Evolutionary conservation across 1,284 basidiomycete genomes (phyloP), one percentile per base, ranked within the genome.

Genomic region (Heterobasidion irregulare): DNA sequence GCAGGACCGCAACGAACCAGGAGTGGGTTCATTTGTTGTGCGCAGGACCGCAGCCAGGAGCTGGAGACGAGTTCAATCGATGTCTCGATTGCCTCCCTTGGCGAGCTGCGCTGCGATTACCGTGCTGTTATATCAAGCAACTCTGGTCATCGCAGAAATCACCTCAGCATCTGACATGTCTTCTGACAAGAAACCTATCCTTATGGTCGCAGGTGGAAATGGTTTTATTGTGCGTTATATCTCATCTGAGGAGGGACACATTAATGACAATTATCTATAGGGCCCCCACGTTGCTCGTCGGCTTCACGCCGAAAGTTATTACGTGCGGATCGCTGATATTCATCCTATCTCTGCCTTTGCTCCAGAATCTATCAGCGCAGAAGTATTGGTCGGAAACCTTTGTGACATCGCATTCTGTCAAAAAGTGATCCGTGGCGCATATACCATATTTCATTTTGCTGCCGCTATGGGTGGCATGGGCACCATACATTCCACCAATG

Each of bases 381-480:
- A 81, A 12, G 65, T 67, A 38, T 52, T 76, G 18, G 52, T 70
- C 0, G 80, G 79, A 0, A 70, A 81, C 59, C 70, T 83, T 6
- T 75, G 75, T 58, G 75, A 81, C 50, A 63, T 63, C 2, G 56
- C 63, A 6, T 65, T 77, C 50, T 79, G 77, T 62, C 51, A 64
- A 3, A 63, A 58, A 1, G 73, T 63, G 3, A 68, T 79, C 7
- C 61, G 62, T 19, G 75, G 69, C 35, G 70, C 77, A 0, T 59
- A 73, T 49, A 70, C 66, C 12, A 71, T 84, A 16, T 66, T 82
- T 19, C 80, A 84, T 62, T 78, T 83, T 59, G 78, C 80, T 4
- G 80, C 79, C 8, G 76, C 71, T 34, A 82, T 82, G 80, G 80
- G 80, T 5, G 80, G 80, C 0, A 83, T 84, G 79, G 79, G 82